Base-by-base conservation (phyloP, 1,284 basidiomycete species). In the Austroboletus novae-zelandiae region DNA sequence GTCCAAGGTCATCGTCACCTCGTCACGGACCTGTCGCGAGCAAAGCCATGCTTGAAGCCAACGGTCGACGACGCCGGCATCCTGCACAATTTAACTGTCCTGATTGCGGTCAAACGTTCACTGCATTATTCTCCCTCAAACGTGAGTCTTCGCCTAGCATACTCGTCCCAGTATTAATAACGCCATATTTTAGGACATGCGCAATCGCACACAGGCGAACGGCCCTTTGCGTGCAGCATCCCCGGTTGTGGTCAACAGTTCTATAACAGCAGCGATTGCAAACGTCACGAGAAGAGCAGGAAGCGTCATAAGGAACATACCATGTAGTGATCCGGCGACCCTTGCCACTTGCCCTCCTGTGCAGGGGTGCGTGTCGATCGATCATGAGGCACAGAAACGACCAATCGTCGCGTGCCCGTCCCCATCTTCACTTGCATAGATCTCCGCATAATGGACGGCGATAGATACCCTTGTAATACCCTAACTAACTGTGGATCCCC, bases 231-330 rank as follows among this genome's bases (percentile, higher is more conserved):
- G 2, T 67, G 65, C 53, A 8, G 37, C 2, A 43, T 69, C 23
- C 40, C 53, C 4, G 68, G 65, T 2, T 67, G 65, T 45, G 13
- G 0, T 0, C 68, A 67, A 40, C 56, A 53, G n/a, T 67, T 67
- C 45, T 68, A 36, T 51, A 67, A 71, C 49, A 65, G 52, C 35
- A 70, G 66, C 8, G 65, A 67, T 25, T 69, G 65, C 45, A 70
- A 67, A 40, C 67, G 65, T 39, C 65, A 67, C 13, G 65, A 67
- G 51, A 68, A 52, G 50, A 71, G 67, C 59, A 57, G 6, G 58
- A 66, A 66, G 35, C 65, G 64, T 49, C 64, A 66, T 27, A 66
- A 62, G 42, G 54, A 58, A 11, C 34, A 56, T 14, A 4, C 25
- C 44, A 52, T 25, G 32, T 40, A 37, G 31, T 60, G 62, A 63